Evolutionary conservation across 1,284 basidiomycete genomes (phyloP).

Genomic region (Papiliotrema flavescens): DNA sequence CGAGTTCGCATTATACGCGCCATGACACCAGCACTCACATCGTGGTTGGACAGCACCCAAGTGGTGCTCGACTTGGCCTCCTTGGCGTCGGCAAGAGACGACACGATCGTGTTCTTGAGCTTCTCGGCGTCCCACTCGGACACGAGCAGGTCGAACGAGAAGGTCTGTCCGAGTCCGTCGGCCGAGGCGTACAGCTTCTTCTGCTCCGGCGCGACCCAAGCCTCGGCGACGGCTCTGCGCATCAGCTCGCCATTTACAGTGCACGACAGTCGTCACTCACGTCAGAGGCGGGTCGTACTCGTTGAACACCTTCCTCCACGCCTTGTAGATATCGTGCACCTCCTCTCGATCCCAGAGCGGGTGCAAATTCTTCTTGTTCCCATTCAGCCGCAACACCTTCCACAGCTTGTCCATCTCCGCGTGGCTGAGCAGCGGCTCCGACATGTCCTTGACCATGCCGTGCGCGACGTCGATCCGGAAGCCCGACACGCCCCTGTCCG

Average conservation of each 20-base stretch:
- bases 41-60: constrained; percentile 16
- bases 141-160: constrained; percentile 30
- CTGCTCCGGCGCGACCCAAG: constrained; percentile 19
- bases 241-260: not conserved
- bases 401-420: constrained; percentile 12
- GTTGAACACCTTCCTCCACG: constrained; percentile 36
- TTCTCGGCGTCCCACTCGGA: not conserved
- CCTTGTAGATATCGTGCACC: constrained; percentile 28
- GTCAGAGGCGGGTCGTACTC: constrained; percentile 33
- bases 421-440: constrained; percentile 12
- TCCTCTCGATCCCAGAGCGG: constrained; percentile 27
- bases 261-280: constrained; percentile 3
- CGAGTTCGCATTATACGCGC: not conserved
- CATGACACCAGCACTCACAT: constrained; percentile 2
- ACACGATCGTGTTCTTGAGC: constrained; percentile 10
- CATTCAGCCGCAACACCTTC: constrained; percentile 8
- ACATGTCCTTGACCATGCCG: constrained; percentile 30
- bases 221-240: constrained; percentile 25
- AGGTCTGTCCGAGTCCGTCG: constrained; percentile 25
- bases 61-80: constrained; percentile 14
- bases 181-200: constrained; percentile 22
- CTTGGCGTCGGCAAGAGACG: constrained; percentile 10
- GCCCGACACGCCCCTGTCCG: constrained; percentile 67
- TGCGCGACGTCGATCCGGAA: constrained; percentile 55
- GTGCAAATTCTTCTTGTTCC: constrained; percentile 12